These are phyloP conservation scores for Leccinum pachyderme DNA, from an alignment of 1,284 basidiomycete genomes.

Conservation along the genomic window DNA sequence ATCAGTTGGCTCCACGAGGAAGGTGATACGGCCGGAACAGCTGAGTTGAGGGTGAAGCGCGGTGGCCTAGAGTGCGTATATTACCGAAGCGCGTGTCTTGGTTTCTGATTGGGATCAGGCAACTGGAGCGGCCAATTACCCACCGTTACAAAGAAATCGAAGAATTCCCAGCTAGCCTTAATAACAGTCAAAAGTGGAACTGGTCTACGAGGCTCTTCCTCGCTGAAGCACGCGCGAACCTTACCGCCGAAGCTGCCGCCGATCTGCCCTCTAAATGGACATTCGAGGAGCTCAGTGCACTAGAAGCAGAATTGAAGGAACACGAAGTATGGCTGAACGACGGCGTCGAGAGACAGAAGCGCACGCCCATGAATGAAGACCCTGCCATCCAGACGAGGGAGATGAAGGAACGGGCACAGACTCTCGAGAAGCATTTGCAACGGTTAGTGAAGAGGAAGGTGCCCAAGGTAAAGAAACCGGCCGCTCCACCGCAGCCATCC, in stretches of 20 bases:
- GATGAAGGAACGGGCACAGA: constrained; percentile 78
- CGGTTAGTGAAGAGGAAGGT: constrained; percentile 65
- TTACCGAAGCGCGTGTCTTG: not conserved
- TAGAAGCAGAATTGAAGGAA: constrained; percentile 73
- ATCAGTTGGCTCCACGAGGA: constrained; percentile 84
- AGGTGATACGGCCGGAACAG: constrained; percentile 81
- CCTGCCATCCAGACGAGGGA: constrained; percentile 80
- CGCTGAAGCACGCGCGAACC: constrained; percentile 70
- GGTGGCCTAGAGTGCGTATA: constrained; percentile 73
- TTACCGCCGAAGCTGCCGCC: constrained; percentile 56
- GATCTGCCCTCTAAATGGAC: constrained; percentile 77
- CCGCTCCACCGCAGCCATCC: constrained; percentile 12
- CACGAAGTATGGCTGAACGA: constrained; percentile 80
- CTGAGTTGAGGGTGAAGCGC: constrained; percentile 71
- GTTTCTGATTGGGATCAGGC: constrained; percentile 42
- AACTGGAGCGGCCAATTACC: constrained; percentile 78
- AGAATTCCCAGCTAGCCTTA: constrained; percentile 70
- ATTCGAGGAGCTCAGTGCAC: constrained; percentile 70
- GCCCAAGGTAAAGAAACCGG: constrained; percentile 51
- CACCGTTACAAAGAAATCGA: constrained; percentile 86
- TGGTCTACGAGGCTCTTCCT: constrained; percentile 82
- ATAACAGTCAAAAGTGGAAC: constrained; percentile 79
- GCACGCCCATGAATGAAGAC: constrained; percentile 69
- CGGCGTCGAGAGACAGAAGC: constrained; percentile 78
- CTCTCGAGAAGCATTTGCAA: constrained; percentile 72